These are phyloP conservation scores for Boletus rubroflammeus DNA, from an alignment of 768 basidiomycete species.

Conservation along the genomic window DNA sequence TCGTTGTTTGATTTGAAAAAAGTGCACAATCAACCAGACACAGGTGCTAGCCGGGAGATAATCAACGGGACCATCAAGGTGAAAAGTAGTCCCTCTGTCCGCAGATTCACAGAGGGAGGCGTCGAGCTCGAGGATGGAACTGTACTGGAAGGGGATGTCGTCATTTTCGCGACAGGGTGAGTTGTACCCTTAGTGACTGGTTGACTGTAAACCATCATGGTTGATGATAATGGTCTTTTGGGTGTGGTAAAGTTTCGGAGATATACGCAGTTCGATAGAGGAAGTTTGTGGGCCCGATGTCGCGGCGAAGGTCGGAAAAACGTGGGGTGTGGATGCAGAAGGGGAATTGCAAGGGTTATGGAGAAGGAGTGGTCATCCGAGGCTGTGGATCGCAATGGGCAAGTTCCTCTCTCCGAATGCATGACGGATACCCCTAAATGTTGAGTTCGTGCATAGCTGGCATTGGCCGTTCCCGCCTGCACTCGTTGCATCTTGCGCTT, in stretches of 20 bases:
- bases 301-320: constrained; percentile 42
- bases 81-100: constrained; percentile 36
- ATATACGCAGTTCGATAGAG: constrained; percentile 37
- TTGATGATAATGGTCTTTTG: no score
- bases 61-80: constrained; percentile 50
- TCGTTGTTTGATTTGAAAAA: background rate
- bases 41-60: constrained; percentile 43
- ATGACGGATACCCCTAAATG: background rate
- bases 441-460: constrained; percentile 12
- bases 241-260: constrained; percentile 38
- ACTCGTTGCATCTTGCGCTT: constrained; percentile 31
- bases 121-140: constrained; percentile 29
- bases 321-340: constrained; percentile 66
- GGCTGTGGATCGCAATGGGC: constrained; percentile 32
- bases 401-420: background rate
- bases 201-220: no score
- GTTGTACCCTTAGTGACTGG: constrained; percentile 5
- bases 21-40: constrained; percentile 18
- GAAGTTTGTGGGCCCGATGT: constrained; percentile 47
- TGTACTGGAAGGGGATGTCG: constrained; percentile 25
- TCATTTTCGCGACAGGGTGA: constrained; percentile 35
- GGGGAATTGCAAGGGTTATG: constrained; percentile 51
- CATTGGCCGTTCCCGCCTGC: constrained; percentile 21
- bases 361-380: constrained; percentile 34
- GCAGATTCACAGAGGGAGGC: constrained; percentile 27